Percentiles rank a stretch among this genome's conserved stretches.
phyloP scores from a whole-genome alignment of 768 basidiomycete species.

The Krasilnikovozyma curviuscula region DNA sequence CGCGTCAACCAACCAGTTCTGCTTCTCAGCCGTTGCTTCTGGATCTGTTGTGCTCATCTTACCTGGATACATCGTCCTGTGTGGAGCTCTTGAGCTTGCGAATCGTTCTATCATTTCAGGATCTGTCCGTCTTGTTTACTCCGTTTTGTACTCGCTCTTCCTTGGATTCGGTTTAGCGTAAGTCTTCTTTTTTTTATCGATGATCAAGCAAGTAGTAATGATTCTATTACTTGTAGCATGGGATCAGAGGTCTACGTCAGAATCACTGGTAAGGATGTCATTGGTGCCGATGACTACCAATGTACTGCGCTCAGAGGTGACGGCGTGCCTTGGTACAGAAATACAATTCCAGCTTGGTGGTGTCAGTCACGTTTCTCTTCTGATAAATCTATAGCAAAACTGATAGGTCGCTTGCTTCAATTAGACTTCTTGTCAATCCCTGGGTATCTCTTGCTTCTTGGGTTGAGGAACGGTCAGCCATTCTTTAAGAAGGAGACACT shows the following conservation, averaged over 20 bases:
- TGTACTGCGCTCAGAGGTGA: constrained; percentile 41
- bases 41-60: constrained; percentile 56
- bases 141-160: constrained; percentile 46
- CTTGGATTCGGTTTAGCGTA: constrained; percentile 53
- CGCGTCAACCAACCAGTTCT: constrained; percentile 47
- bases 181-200: not conserved
- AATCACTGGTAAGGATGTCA: constrained; percentile 33
- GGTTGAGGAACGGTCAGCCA: constrained; percentile 28
- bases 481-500: constrained; percentile 26
- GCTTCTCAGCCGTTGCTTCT: constrained; percentile 62
- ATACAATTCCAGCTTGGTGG: constrained; percentile 52
- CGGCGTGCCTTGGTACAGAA: constrained; percentile 51
- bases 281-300: constrained; percentile 39
- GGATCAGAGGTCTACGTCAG: constrained; percentile 49
- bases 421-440: constrained; percentile 27
- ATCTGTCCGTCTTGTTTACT: constrained; percentile 63
- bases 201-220: too few species aligned
- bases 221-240: constrained; percentile 31
- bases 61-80: constrained; percentile 26
- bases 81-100: constrained; percentile 56
- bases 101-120: constrained; percentile 65
- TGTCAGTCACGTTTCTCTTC: constrained; percentile 30
- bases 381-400: not conserved
- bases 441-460: constrained; percentile 25
- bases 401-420: not conserved